Percentiles rank a stretch among this genome's conserved stretches.
phyloP scores from a whole-genome alignment of 352 stramenopile species.

The Phytophthora boehmeriae region DNA sequence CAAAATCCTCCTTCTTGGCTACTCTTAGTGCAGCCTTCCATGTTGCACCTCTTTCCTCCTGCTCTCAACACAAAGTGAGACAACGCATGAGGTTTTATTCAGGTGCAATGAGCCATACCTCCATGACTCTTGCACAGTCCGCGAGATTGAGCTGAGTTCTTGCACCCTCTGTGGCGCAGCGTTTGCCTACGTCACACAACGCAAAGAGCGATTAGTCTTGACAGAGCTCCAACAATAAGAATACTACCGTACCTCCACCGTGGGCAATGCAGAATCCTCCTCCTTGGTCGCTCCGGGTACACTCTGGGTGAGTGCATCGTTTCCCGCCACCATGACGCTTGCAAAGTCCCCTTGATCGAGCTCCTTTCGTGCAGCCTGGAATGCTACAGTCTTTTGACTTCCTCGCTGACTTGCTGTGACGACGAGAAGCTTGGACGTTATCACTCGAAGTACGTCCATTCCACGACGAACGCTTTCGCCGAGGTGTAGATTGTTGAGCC shows the following conservation, averaged over 20 bases:
- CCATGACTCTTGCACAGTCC: constrained; percentile 88
- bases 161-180: constrained; percentile 65
- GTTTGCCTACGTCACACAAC: constrained; percentile 49
- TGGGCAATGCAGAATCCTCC: constrained; percentile 85
- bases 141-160: constrained; percentile 82
- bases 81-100: neutral
- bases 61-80: constrained; percentile 2
- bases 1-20: constrained; percentile 76
- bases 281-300: constrained; percentile 82
- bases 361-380: constrained; percentile 71
- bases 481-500: constrained; percentile 9
- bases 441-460: constrained; percentile 19
- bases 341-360: constrained; percentile 80
- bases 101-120: too few relatives aligned
- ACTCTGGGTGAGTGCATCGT: constrained; percentile 61
- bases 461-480: constrained; percentile 47
- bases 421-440: constrained; percentile 6
- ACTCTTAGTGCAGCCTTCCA: constrained; percentile 67
- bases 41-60: constrained; percentile 74
- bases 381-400: constrained; percentile 80
- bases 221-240: neutral
- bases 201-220: constrained; percentile 6
- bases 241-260: constrained; percentile 52
- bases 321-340: constrained; percentile 89
- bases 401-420: constrained; percentile 43